A percentile compares a stretch with the other conserved stretches of the same genome.
Conservation (phyloP, 257 asterid genomes). For the Petrea volubilis region DNA sequence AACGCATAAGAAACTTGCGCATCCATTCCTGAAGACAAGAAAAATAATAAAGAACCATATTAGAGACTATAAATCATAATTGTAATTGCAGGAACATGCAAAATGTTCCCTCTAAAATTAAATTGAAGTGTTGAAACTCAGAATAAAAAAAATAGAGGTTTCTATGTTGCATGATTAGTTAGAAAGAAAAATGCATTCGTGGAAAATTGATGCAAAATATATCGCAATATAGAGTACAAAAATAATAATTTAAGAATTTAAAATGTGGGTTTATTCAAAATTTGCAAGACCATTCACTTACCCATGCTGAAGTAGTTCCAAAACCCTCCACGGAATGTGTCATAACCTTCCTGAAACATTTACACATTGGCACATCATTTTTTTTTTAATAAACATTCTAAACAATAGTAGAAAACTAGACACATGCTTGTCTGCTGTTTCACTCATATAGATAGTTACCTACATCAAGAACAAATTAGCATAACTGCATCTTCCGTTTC, state of each 20-base stretch:
- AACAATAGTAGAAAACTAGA: not conserved
- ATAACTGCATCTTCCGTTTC: not conserved
- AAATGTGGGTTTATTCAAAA: not conserved
- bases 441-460: not conserved
- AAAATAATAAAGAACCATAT: not conserved
- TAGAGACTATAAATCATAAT: not conserved
- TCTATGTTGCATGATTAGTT: not conserved
- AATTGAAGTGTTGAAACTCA: not conserved
- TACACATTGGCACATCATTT: conserved; percentile 7
- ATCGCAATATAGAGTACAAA: not conserved
- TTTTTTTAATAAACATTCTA: not conserved
- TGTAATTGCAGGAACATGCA: not conserved
- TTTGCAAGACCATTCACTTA: conserved; percentile 12
- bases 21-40: conserved; percentile 79
- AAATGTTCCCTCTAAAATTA: not conserved
- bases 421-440: not conserved
- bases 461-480: not conserved
- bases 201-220: not conserved
- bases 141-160: not conserved
- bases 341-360: conserved; percentile 47
- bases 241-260: not conserved
- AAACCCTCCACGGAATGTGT: conserved; percentile 56
- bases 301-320: conserved; percentile 62
- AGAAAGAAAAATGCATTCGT: not conserved
- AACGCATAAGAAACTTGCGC: conserved; percentile 98